Conservation (phyloP, 2,329 filamentous ascomycete genomes). For the Trichoderma aggressivum region DNA sequence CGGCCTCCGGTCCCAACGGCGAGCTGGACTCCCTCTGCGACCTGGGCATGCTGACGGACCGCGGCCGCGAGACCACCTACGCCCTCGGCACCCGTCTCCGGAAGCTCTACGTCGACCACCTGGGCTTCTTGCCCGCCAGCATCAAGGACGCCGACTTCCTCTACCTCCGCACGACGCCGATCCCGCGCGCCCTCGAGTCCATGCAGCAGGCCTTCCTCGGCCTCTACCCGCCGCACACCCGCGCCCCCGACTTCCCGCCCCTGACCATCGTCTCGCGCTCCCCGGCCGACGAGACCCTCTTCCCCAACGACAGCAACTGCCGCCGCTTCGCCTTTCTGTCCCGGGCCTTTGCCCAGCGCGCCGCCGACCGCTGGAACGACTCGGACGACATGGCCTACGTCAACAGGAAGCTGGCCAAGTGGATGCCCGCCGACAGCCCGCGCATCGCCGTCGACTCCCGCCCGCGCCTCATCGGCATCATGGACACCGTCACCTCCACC, state of each 20-base stretch:
- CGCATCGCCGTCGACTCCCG: conserved; percentile 78
- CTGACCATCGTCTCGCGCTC: conserved; percentile 65
- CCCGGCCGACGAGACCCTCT: conserved; percentile 70
- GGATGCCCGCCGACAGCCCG: conserved; percentile 71
- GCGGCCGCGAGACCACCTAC: conserved; percentile 68
- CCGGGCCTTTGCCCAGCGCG: conserved; percentile 66
- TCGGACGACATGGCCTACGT: conserved; percentile 81
- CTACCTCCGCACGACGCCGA: conserved; percentile 71
- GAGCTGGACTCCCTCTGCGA: conserved; percentile 80
- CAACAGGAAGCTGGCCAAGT: conserved; percentile 72
- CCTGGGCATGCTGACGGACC: conserved; percentile 72
- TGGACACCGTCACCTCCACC: conserved; percentile 91
- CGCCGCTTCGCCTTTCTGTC: conserved; percentile 67
- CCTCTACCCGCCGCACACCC: conserved; percentile 61
- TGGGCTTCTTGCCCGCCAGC: conserved; percentile 63
- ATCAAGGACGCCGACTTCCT: conserved; percentile 59
- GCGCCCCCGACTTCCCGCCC: conserved; percentile 49
- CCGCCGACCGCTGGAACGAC: conserved; percentile 70
- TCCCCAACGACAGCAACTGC: conserved; percentile 74
- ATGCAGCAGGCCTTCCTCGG: conserved; percentile 73
- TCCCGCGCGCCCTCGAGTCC: conserved; percentile 73
- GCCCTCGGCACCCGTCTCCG: conserved; percentile 66
- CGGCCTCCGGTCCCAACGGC: conserved; percentile 64
- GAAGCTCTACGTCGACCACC: conserved; percentile 69
- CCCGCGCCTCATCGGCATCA: conserved; percentile 81